phyloP scores from a whole-genome alignment of 805 yeast species.

The Candida ortonii region DNA sequence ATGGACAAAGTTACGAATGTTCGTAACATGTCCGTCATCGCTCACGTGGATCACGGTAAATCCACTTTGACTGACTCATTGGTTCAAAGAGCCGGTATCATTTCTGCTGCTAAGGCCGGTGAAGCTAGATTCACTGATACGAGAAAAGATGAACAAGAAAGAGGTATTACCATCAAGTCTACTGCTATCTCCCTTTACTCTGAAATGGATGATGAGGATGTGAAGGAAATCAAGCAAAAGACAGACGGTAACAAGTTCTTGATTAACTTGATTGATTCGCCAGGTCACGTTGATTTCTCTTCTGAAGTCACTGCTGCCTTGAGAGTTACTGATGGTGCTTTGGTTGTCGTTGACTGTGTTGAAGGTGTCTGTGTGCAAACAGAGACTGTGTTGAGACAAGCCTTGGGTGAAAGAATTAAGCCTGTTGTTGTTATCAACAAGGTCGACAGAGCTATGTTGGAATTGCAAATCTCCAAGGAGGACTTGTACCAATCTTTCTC shows the following conservation, averaged over 20 bases:
- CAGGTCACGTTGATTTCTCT: constrained; percentile 99
- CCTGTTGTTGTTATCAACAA: constrained; percentile 98
- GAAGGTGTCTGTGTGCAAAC: constrained; percentile 99
- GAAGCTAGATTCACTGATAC: constrained; percentile 99
- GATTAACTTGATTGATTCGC: constrained; percentile 98
- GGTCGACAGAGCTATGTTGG: constrained; percentile 99
- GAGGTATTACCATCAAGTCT: constrained; percentile 99
- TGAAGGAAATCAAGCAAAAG: constrained; percentile 87
- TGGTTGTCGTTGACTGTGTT: constrained; percentile 97
- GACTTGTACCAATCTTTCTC: constrained; percentile 97
- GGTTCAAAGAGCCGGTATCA: constrained; percentile 99
- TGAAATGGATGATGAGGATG: constrained; percentile 81
- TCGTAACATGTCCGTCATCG: constrained; percentile 99
- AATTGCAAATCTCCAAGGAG: constrained; percentile 98
- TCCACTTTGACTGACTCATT: constrained; percentile 98
- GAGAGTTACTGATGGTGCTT: constrained; percentile 99
- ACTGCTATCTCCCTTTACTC: constrained; percentile 97
- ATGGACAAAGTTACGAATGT: constrained; percentile 99
- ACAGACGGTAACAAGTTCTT: constrained; percentile 91
- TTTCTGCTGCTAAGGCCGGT: constrained; percentile 99
- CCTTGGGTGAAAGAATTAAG: constrained; percentile 98
- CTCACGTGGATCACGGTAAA: constrained; percentile 99
- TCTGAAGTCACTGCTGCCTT: constrained; percentile 99
- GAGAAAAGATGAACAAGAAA: constrained; percentile 99
- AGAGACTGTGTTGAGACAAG: constrained; percentile 98